Conservation (phyloP, 2,329 filamentous ascomycete genomes). For the Fusarium nematophilum region DNA sequence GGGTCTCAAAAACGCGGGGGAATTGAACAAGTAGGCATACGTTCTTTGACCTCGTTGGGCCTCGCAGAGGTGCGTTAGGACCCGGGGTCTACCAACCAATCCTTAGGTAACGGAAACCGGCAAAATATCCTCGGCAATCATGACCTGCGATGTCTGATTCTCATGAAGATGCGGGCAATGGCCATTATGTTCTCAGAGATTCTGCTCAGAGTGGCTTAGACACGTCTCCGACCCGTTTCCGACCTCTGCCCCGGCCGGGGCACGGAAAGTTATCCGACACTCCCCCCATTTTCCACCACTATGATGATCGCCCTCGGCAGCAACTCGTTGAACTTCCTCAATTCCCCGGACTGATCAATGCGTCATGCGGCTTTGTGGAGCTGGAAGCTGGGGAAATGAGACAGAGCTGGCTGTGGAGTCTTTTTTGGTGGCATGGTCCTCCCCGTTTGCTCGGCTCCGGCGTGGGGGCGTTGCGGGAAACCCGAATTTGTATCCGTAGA, state of each 20-base stretch:
- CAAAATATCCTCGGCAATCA: no score
- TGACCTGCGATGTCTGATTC: no score
- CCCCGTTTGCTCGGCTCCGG: background rate
- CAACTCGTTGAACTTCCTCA: background rate
- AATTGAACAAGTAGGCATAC: background rate
- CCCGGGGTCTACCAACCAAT: no score
- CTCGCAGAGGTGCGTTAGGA: background rate
- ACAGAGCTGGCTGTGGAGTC: conserved; percentile 10
- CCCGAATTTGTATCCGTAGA: no score
- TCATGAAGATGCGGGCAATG: no score
- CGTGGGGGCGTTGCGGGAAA: no score
- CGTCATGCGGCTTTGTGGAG: conserved; percentile 20
- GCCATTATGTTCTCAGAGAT: no score
- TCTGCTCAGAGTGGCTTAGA: background rate
- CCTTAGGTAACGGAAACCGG: background rate
- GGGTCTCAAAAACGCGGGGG: background rate
- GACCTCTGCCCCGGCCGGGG: no score
- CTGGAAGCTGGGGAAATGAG: conserved; percentile 8
- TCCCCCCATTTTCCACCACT: background rate
- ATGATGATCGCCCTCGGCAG: background rate
- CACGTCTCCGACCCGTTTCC: background rate
- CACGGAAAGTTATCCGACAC: background rate
- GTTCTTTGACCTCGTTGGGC: background rate
- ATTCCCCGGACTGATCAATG: conserved; percentile 15
- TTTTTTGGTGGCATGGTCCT: conserved; percentile 17